Percentiles rank a stretch among this genome's conserved stretches.
Evolutionary conservation across 164 flowering plant genomes (phyloP).

Genomic region (Cinnamomum micranthum): DNA sequence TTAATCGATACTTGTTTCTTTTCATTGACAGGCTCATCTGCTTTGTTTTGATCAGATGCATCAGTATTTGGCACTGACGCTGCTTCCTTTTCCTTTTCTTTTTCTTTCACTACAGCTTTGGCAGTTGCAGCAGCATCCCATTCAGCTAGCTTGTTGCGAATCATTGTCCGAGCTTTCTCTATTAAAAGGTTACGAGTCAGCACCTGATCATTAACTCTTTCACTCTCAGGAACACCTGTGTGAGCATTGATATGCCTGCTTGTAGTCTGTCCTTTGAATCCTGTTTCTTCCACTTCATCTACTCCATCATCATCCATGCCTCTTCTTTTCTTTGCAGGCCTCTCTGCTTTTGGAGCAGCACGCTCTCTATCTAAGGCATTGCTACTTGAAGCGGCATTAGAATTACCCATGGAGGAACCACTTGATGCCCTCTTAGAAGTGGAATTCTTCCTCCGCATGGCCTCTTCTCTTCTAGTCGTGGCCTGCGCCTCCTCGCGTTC

Average conservation of each 20-base stretch:
- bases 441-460: slow-evolving; percentile 40
- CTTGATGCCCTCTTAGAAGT: slow-evolving; percentile 30
- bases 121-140: slow-evolving; percentile 21
- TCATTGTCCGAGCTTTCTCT: slow-evolving; percentile 55
- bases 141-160: slow-evolving; percentile 40
- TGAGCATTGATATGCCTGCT: slow-evolving; percentile 6
- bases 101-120: slow-evolving; percentile 18
- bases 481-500: slow-evolving; percentile 70
- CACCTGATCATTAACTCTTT: not conserved
- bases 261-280: not conserved
- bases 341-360: slow-evolving; percentile 20
- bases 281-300: slow-evolving; percentile 11
- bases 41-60: slow-evolving; percentile 14
- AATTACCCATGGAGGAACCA: slow-evolving; percentile 14
- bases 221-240: slow-evolving; percentile 12
- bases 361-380: not conserved
- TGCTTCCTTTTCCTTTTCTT: slow-evolving; percentile 9
- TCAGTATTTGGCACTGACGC: slow-evolving; percentile 8
- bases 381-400: slow-evolving; percentile 14
- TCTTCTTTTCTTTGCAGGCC: slow-evolving; percentile 38
- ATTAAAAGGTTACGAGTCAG: slow-evolving; percentile 41
- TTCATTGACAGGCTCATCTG: slow-evolving; percentile 10
- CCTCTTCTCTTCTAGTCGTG: slow-evolving; percentile 34
- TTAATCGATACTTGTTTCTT: slow-evolving; percentile 31
- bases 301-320: slow-evolving; percentile 25